A percentile compares a stretch with the other conserved stretches of the same genome.
phyloP scores from a whole-genome alignment of 164 flowering plant species.

The Aristolochia californica region DNA sequence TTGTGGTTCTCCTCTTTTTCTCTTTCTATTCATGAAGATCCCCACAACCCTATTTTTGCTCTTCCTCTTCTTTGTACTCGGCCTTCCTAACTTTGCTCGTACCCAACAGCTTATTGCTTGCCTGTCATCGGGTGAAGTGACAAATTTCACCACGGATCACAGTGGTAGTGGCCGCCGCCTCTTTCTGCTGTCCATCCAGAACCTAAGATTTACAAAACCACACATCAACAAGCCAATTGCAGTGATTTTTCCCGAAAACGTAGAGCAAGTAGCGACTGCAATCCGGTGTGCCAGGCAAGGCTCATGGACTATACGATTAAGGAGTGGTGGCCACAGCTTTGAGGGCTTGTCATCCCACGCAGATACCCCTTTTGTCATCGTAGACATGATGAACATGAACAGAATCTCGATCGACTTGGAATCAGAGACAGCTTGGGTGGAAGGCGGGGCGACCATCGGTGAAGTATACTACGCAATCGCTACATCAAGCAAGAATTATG shows the following conservation, averaged over 20 bases:
- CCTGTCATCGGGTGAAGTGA: constrained; percentile 9
- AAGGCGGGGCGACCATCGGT: constrained; percentile 13
- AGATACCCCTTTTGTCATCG: constrained; percentile 9
- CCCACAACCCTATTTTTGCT: not conserved
- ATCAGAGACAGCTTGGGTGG: constrained; percentile 16
- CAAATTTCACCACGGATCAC: constrained; percentile 9
- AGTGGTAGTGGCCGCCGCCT: not conserved
- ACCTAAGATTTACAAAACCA: constrained; percentile 6
- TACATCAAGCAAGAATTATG: constrained; percentile 6
- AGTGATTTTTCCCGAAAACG: constrained; percentile 4
- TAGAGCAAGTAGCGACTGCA: constrained; percentile 1
- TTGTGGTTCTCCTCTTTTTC: not conserved
- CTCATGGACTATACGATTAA: constrained; percentile 8
- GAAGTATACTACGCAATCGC: constrained; percentile 9
- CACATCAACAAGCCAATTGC: constrained; percentile 1
- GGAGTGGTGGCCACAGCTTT: constrained; percentile 16
- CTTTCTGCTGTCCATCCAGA: constrained; percentile 8
- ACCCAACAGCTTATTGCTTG: constrained; percentile 7
- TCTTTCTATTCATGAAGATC: not conserved
- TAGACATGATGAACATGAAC: constrained; percentile 13
- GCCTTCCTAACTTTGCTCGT: not conserved
- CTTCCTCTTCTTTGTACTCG: not conserved
- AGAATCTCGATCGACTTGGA: constrained; percentile 4
- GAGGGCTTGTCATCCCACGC: constrained; percentile 14
- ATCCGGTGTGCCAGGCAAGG: constrained; percentile 7